Base-by-base conservation (phyloP, 163 green algal species). In the Scenedesmus sp. region DNA sequence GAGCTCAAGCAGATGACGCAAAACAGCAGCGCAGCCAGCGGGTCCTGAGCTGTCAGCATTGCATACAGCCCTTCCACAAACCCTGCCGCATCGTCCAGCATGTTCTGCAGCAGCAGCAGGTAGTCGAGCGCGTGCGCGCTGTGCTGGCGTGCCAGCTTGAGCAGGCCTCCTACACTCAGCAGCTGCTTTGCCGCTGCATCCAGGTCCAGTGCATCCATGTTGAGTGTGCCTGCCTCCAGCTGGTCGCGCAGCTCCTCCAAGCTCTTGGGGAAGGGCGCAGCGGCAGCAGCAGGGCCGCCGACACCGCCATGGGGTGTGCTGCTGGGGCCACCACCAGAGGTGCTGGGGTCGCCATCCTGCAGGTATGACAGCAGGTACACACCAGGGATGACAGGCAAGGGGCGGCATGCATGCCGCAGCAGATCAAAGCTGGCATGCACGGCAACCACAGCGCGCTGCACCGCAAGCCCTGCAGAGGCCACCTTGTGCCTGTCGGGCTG, bases 31-130 rank as follows among this genome's bases (percentile, higher is more conserved):
- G 72, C 53, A 24, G 83, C 83, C 16, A 87, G 49, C 44, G 73
- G 70, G 53, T 92, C 89, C 53, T 92, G 83, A 26, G 61, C 83
- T 30, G 83, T 90, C 43, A 53, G 37, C 73, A 89, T 87, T 1
- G 89, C 83, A 40, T 92, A 92, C 22, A 92, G 76, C n/a, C 88
- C 81, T 59, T 92, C 89, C 4, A 73, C 82, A 65, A 86, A 83
- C 3, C 76, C 65, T 30, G 83, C 83, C 12, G 53, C 83, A 61
- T 92, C 89, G 37, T 92, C 82, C 24, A 90, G 72, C 37, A 92
- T 44, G 72, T 92, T 92, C 59, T 92, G 89, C 37, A 81, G 37
- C 15, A 92, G 22, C 42, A 92, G 83, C 6, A 35, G 53, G 53
- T 92, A 90, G 18, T 92, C 88, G 2, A 44, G 33, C 15, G 84